Evolutionary conservation across 192 early-diverging fungal species (phyloP), one percentile per base, ranked within the genome.

Genomic region (Podila verticillata): DNA sequence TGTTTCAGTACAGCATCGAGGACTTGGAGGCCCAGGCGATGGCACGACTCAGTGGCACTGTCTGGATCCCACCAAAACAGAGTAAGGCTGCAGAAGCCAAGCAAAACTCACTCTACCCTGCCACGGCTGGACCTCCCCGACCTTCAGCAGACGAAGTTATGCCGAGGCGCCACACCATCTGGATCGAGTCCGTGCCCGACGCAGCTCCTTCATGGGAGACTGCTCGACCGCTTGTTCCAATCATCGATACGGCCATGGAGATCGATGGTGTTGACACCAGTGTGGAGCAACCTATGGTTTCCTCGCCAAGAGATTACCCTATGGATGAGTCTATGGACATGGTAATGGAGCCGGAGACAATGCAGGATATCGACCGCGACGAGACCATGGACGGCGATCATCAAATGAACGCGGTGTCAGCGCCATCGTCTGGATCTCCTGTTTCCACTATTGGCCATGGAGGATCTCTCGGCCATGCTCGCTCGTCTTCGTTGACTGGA

Each of bases 1-100:
- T 84, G 28, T 92, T 92, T 74, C 77, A 84, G 15, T 81, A 68
- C 61, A 74, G 75, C 44, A 66, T 79, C n/a, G 72, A 65, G 10
- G 86, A 83, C 48, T 32, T 81, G 56, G 77, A 72, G 70, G 65
- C 60, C 7, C 75, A 79, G 71, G 75, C 75, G 10, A 79, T 79
- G 6, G 75, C 75, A 48, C 60, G 75, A 36, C 75, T 79, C 51
- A 79, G 61, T n/a, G 75, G 75, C 17, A 66, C 75, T 5, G 57
- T 66, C 32, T 79, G 75, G 75, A 61, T 63, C 6, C 75, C 75
- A 35, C 63, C 68, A 62, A 66, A 44, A 58, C 75, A 79, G 30
- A 64, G 64, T 22, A 68, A 58, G 0, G 66, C 56, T 19, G 74
- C 67, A 51, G 69, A 66, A 36, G 8, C 69, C 29, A 64, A 34